Percentiles rank a stretch among this genome's conserved stretches.
Evolutionary conservation across 345 rosid species (phyloP).

Genomic region (Citrus sp.): DNA sequence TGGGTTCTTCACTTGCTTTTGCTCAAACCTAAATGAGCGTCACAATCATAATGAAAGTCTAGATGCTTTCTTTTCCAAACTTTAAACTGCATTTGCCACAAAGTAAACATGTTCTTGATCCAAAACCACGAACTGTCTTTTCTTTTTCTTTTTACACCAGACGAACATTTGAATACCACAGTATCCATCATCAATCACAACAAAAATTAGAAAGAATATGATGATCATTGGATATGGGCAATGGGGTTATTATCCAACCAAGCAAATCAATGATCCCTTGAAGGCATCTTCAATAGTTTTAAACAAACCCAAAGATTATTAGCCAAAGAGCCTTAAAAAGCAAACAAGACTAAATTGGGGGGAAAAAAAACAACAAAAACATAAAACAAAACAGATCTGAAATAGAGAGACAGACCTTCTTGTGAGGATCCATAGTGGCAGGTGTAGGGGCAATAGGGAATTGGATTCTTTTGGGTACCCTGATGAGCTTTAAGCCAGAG

Average conservation of each 20-base stretch:
- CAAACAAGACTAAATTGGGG: background rate
- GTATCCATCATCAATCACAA: background rate
- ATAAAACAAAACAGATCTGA: background rate
- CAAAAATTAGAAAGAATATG: background rate
- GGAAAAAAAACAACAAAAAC: background rate
- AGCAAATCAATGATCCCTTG: background rate
- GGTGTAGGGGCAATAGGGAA: slow-evolving; percentile 8
- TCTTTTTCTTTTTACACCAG: background rate
- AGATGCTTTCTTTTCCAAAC: background rate
- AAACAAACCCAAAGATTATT: background rate
- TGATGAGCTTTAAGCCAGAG: slow-evolving; percentile 41
- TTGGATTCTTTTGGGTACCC: slow-evolving; percentile 56
- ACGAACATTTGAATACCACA: background rate
- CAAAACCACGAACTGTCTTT: background rate
- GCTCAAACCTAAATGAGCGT: background rate
- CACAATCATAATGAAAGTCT: background rate
- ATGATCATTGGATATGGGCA: background rate
- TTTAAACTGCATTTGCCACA: background rate
- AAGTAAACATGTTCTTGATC: background rate
- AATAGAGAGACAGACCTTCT: slow-evolving; percentile 51
- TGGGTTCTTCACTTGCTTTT: background rate
- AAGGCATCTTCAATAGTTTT: background rate
- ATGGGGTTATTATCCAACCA: background rate
- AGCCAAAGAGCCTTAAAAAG: background rate
- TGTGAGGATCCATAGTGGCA: slow-evolving; percentile 62